Evolutionary conservation across 1,284 basidiomycete species (phyloP).

Genomic region (Vanrija sp.): DNA sequence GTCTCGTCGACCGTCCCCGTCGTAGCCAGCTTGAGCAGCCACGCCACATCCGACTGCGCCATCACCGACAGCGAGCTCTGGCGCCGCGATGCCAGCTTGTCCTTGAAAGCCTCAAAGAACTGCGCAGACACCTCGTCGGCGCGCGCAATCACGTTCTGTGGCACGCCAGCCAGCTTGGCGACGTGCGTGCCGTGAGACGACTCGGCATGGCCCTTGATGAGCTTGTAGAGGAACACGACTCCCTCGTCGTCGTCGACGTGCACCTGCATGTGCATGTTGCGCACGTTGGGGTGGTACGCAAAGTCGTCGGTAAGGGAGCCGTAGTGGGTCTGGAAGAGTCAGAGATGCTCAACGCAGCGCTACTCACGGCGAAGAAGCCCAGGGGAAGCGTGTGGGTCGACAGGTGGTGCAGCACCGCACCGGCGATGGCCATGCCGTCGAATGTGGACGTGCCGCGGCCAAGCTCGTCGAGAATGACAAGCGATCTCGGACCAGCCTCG

Average conservation of each 20-base stretch:
- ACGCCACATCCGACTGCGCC: constrained; percentile 81
- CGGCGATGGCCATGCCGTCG: constrained; percentile 95
- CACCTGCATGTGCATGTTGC: constrained; percentile 91
- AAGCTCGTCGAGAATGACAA: constrained; percentile 93
- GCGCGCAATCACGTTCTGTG: constrained; percentile 63
- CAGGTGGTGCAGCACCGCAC: constrained; percentile 87
- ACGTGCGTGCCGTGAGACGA: constrained; percentile 93
- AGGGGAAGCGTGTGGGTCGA: constrained; percentile 85
- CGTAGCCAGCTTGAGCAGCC: constrained; percentile 52
- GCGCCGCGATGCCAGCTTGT: constrained; percentile 64
- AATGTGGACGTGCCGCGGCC: constrained; percentile 61
- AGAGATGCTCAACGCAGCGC: neutral
- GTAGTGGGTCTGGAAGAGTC: constrained; percentile 45
- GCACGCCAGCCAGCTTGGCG: constrained; percentile 79
- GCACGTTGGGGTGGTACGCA: constrained; percentile 84
- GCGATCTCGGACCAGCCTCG: constrained; percentile 81
- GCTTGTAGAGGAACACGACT: constrained; percentile 90
- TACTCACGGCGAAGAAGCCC: constrained; percentile 52
- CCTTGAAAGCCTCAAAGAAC: constrained; percentile 80
- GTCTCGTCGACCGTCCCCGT: constrained; percentile 9
- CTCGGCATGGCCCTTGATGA: constrained; percentile 79
- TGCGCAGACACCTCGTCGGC: constrained; percentile 81
- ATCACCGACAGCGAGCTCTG: constrained; percentile 65
- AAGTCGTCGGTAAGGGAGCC: constrained; percentile 50
- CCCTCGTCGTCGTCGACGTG: constrained; percentile 85